Conservation (phyloP, 192 early-diverging fungal genomes). For the Coemansia sp. region DNA sequence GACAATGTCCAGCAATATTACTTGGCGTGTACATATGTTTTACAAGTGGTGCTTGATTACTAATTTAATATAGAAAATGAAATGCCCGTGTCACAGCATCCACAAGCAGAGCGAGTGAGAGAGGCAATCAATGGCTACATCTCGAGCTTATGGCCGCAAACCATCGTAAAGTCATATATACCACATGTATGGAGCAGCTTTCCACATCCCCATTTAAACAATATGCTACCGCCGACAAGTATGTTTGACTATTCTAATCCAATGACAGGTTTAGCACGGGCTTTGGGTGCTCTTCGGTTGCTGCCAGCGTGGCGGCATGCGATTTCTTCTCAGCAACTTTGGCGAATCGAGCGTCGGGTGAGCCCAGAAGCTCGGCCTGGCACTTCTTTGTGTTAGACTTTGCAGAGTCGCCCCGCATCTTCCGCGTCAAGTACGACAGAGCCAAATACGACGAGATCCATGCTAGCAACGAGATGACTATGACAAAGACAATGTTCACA, state of each 20-base stretch:
- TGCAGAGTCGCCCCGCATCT: constrained; percentile 1
- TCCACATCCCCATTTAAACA: too few relatives aligned
- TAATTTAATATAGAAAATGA: too few relatives aligned
- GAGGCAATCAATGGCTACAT: neutral
- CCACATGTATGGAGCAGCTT: neutral
- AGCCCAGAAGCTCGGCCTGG: constrained; percentile 19
- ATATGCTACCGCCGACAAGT: too few relatives aligned
- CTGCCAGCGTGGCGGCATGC: neutral
- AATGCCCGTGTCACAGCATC: neutral
- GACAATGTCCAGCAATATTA: neutral
- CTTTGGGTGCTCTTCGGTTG: neutral
- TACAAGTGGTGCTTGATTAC: neutral
- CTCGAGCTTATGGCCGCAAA: neutral
- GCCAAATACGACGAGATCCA: constrained; percentile 34
- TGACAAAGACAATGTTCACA: constrained; percentile 43
- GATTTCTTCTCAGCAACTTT: neutral
- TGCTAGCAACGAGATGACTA: constrained; percentile 21
- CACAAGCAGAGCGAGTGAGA: neutral
- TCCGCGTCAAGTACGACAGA: constrained; percentile 24
- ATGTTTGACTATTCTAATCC: too few relatives aligned
- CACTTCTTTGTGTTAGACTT: constrained; percentile 2
- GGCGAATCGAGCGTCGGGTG: constrained; percentile 33
- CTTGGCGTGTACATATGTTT: neutral
- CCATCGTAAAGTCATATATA: neutral
- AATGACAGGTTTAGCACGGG: neutral